These are phyloP conservation scores for Cryptococcus amylolentus DNA, from an alignment of 1,284 basidiomycete species.

Conservation along the genomic window DNA sequence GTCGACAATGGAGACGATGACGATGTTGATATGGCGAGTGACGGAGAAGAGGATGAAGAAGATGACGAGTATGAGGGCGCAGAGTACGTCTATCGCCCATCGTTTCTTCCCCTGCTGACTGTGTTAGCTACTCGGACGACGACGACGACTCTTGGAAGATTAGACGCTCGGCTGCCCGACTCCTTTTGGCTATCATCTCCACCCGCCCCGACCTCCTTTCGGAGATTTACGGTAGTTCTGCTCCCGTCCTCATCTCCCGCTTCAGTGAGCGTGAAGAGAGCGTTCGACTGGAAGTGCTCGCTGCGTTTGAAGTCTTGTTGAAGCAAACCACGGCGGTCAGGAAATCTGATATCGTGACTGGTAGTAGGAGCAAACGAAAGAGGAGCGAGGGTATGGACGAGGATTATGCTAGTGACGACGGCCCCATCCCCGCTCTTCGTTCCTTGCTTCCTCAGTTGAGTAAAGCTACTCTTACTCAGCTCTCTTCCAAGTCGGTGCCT, in stretches of 20 bases:
- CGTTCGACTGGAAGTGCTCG: slow-evolving; percentile 89
- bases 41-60: slow-evolving; percentile 47
- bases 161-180: slow-evolving; percentile 84
- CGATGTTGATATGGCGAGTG: slow-evolving; percentile 45
- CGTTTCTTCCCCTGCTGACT: slow-evolving; percentile 3
- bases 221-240: slow-evolving; percentile 75
- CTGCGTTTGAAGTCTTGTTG: slow-evolving; percentile 74
- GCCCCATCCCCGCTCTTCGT: slow-evolving; percentile 51
- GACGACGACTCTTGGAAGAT: slow-evolving; percentile 99
- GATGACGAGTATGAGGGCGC: slow-evolving; percentile 65
- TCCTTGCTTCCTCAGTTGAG: slow-evolving; percentile 71
- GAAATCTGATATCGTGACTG: slow-evolving; percentile 29
- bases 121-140: slow-evolving; percentile 82
- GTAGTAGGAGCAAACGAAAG: slow-evolving; percentile 55
- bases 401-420: slow-evolving; percentile 59
- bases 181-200: slow-evolving; percentile 76
- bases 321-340: slow-evolving; percentile 61
- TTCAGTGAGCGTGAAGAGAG: slow-evolving; percentile 95
- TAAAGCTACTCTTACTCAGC: slow-evolving; percentile 77
- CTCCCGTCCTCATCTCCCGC: slow-evolving; percentile 80
- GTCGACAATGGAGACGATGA: slow-evolving; percentile 75
- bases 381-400: slow-evolving; percentile 67
- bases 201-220: slow-evolving; percentile 82
- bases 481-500: slow-evolving; percentile 77
- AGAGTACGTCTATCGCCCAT: slow-evolving; percentile 54